Conservation (phyloP, 768 basidiomycete species). For the Obba rivulosa region DNA sequence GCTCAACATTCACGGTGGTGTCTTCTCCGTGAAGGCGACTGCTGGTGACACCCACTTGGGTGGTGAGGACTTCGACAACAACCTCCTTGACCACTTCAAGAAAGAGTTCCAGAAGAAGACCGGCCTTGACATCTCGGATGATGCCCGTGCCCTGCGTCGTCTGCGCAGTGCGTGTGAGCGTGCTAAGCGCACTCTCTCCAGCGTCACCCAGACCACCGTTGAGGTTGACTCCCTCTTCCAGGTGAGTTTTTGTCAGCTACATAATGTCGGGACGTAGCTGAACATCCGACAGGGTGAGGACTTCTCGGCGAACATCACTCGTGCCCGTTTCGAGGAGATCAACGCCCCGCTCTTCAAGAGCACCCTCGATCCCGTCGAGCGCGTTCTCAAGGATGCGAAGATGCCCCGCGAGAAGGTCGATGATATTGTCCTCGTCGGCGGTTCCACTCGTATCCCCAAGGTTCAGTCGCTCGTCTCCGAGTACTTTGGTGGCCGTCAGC, state of each 20-base stretch:
- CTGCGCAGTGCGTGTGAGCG: conserved; percentile 97
- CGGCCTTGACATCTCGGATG: conserved; percentile 95
- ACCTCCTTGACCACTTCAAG: conserved; percentile 98
- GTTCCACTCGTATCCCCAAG: conserved; percentile 99
- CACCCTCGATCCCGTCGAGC: conserved; percentile 96
- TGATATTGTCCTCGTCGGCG: conserved; percentile 99
- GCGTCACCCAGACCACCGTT: conserved; percentile 97
- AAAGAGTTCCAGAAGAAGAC: conserved; percentile 98
- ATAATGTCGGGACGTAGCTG: not conserved
- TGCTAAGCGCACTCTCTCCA: conserved; percentile 98
- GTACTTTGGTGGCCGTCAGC: conserved; percentile 94
- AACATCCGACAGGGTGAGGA: conserved; percentile 76
- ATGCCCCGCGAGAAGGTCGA: conserved; percentile 96
- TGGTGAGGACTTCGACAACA: conserved; percentile 99
- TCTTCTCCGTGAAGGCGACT: conserved; percentile 99
- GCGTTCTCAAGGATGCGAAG: conserved; percentile 98
- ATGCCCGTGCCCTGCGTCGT: conserved; percentile 94
- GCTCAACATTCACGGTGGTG: conserved; percentile 95
- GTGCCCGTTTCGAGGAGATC: conserved; percentile 99
- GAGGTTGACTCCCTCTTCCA: conserved; percentile 61
- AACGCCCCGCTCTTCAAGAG: conserved; percentile 94
- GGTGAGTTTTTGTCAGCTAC: not conserved
- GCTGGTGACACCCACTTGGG: conserved; percentile 99
- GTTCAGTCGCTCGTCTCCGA: conserved; percentile 98
- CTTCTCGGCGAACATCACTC: conserved; percentile 97